phyloP scores from a whole-genome alignment of 2,329 filamentous ascomycete genomes.

The Grosmannia serpens region DNA sequence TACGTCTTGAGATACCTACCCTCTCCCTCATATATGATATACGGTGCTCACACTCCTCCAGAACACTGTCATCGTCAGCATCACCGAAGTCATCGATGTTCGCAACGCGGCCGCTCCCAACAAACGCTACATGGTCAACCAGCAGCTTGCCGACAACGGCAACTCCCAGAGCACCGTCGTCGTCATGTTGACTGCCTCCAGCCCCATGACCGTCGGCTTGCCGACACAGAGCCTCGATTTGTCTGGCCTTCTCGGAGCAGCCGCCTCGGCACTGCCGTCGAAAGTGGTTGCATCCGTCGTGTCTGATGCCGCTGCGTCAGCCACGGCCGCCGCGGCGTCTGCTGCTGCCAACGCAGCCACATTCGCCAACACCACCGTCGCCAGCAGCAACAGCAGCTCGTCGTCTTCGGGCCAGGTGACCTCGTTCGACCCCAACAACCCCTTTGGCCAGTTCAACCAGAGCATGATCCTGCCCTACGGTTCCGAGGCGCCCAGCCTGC shows the following conservation, averaged over 20 bases:
- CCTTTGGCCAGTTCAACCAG: constrained; percentile 22
- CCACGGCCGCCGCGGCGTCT: constrained; percentile 10
- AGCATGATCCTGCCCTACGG: constrained; percentile 24
- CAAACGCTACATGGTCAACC: constrained; percentile 27
- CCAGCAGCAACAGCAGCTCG: constrained; percentile 6
- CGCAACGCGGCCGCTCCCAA: constrained; percentile 18
- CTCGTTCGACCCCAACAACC: constrained; percentile 19
- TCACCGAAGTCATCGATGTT: constrained; percentile 24
- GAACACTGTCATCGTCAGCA: constrained; percentile 27
- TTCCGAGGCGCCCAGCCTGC: constrained; percentile 17
- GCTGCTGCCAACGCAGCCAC: constrained; percentile 8
- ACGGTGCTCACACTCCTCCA: constrained; percentile 11
- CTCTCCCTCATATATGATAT: no score
- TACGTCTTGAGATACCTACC: constrained; percentile 13
- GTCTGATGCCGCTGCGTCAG: constrained; percentile 8
- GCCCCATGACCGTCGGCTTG: constrained; percentile 22
- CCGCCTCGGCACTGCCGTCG: neutral
- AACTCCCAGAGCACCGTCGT: constrained; percentile 20
- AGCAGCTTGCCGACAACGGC: constrained; percentile 26
- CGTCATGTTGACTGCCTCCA: constrained; percentile 26
- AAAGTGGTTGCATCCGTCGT: constrained; percentile 5
- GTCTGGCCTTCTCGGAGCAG: neutral
- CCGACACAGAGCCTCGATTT: neutral
- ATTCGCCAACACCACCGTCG: constrained; percentile 3
- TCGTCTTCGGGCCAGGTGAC: constrained; percentile 8